A percentile compares a stretch with the other conserved stretches of the same genome.
Evolutionary conservation across 345 rosid species (phyloP).

Genomic region (Hibiscus trionum): DNA sequence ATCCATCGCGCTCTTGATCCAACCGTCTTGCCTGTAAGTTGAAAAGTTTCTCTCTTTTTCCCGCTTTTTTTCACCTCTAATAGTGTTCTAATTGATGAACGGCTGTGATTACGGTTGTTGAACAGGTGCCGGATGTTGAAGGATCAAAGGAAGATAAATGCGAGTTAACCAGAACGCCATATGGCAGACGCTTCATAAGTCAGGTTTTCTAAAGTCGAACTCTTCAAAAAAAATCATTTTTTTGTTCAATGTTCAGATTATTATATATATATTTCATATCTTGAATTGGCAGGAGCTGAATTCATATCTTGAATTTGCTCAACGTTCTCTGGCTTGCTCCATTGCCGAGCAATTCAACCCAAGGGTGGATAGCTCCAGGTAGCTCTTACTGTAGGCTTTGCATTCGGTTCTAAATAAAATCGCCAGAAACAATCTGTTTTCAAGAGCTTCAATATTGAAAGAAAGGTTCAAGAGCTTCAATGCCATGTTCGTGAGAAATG

Average conservation of each 20-base stretch:
- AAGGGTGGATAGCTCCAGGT: conserved; percentile 78
- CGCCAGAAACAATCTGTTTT: not conserved
- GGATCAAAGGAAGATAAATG: conserved; percentile 37
- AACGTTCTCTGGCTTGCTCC: conserved; percentile 96
- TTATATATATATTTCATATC: not conserved
- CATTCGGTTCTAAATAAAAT: not conserved
- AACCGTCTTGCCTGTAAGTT: conserved; percentile 49
- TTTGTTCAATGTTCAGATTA: not conserved
- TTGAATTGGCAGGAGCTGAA: conserved; percentile 58
- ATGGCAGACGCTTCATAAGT: conserved; percentile 61
- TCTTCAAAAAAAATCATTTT: not conserved
- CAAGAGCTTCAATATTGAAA: no score
- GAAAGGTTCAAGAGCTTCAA: no score
- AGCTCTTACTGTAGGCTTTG: conserved; percentile 13
- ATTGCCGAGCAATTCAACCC: conserved; percentile 46
- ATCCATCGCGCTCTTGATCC: conserved; percentile 68
- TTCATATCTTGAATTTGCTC: conserved; percentile 56
- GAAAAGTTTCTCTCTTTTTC: not conserved
- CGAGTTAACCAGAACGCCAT: conserved; percentile 72
- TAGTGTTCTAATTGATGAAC: not conserved
- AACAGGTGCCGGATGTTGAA: conserved; percentile 63
- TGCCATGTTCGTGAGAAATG: no score
- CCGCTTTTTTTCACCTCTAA: not conserved
- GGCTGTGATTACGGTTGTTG: conserved; percentile 1
- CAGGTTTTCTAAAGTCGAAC: conserved; percentile 30